Percentiles rank a stretch among this genome's conserved stretches.
phyloP scores from a whole-genome alignment of 129 eudicot genomes.

The Flaveria linearis region DNA sequence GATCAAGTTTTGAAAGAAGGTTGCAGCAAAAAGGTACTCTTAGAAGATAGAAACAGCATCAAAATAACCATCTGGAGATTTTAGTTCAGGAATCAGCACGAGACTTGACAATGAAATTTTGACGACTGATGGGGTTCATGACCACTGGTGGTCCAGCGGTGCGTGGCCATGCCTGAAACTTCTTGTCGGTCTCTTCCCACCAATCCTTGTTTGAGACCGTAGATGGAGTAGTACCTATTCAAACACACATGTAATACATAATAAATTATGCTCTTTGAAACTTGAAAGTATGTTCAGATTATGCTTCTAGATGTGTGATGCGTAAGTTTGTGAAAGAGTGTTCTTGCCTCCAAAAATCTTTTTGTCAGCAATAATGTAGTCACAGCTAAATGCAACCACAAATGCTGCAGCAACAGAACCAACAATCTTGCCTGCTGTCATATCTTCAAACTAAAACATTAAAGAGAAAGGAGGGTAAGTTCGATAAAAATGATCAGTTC shows the following conservation, averaged over 20 bases:
- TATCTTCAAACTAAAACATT: conserved; percentile 34
- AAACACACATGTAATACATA: conserved; percentile 4
- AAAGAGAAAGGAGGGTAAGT: background rate
- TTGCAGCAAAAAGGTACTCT: conserved; percentile 19
- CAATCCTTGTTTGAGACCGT: conserved; percentile 76
- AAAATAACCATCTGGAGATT: background rate
- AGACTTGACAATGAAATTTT: conserved; percentile 75
- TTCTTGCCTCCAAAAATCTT: conserved; percentile 82
- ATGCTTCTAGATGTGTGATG: background rate
- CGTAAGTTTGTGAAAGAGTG: background rate
- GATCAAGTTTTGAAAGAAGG: conserved; percentile 14
- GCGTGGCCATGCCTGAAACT: conserved; percentile 94
- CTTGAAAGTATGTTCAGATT: background rate
- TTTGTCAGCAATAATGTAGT: conserved; percentile 56
- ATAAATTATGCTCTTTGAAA: background rate
- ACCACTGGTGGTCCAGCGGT: conserved; percentile 97
- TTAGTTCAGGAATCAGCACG: conserved; percentile 40
- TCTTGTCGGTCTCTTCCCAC: conserved; percentile 88
- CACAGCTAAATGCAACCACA: conserved; percentile 56
- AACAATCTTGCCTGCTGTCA: conserved; percentile 57
- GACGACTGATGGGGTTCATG: conserved; percentile 94
- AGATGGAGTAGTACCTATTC: conserved; percentile 68
- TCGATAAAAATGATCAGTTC: no score
- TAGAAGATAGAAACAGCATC: background rate
- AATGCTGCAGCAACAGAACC: conserved; percentile 50